Conservation (phyloP, 2,329 filamentous ascomycete genomes). For the Akanthomyces muscarius region DNA sequence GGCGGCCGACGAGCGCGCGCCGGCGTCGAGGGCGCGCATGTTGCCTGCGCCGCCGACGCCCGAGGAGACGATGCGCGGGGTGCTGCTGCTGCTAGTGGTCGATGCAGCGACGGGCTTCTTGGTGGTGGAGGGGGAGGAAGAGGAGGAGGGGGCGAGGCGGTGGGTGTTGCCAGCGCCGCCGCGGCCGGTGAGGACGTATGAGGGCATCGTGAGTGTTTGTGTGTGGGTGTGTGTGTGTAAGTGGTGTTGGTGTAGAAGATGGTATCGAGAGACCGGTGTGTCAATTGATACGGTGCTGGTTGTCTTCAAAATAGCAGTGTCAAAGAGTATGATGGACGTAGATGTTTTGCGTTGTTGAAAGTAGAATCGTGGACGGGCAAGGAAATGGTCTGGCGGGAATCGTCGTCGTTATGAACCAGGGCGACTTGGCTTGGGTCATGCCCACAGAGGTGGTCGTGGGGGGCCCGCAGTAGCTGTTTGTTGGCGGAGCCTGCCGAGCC, state of each 20-base stretch:
- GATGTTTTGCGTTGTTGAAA: background rate
- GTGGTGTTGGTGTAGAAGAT: conserved; percentile 36
- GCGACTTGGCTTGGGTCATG: background rate
- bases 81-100: conserved; percentile 34
- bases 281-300: background rate
- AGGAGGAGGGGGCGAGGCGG: conserved; percentile 41
- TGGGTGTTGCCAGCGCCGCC: conserved; percentile 55
- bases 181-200: conserved; percentile 49
- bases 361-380: background rate
- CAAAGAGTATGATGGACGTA: background rate
- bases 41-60: conserved; percentile 67
- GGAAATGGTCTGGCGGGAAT: background rate
- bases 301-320: background rate
- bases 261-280: background rate
- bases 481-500: conserved; percentile 7
- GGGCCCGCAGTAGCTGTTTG: conserved; percentile 10
- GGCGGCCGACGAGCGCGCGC: conserved; percentile 43
- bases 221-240: conserved; percentile 45
- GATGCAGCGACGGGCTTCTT: conserved; percentile 25
- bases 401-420: conserved; percentile 3
- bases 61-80: conserved; percentile 54
- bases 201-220: conserved; percentile 39
- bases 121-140: conserved; percentile 33
- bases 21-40: conserved; percentile 47
- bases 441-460: background rate